These are phyloP conservation scores for Blastocystis sp. DNA, from an alignment of 352 stramenopile species.

Conservation along the genomic window DNA sequence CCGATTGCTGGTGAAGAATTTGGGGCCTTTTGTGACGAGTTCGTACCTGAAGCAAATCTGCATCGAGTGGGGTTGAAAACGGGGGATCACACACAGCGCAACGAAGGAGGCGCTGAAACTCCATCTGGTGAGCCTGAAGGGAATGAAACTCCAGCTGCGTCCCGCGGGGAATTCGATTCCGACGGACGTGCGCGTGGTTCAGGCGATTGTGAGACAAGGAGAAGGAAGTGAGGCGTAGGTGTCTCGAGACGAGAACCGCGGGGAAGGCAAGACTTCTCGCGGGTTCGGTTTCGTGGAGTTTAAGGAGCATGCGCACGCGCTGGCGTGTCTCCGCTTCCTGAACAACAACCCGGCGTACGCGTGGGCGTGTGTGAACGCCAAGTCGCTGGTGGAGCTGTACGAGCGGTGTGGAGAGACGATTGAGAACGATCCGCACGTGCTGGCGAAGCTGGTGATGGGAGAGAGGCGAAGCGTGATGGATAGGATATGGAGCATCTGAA, in stretches of 20 bases:
- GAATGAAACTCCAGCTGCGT: slow-evolving; percentile 43
- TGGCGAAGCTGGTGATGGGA: slow-evolving; percentile 50
- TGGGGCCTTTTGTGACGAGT: slow-evolving; percentile 73
- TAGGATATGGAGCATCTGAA: slow-evolving; percentile 73
- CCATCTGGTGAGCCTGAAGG: slow-evolving; percentile 4
- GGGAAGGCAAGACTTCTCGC: background rate
- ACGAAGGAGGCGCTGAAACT: slow-evolving; percentile 9
- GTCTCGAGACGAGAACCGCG: slow-evolving; percentile 1
- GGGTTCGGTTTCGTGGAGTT: slow-evolving; percentile 80
- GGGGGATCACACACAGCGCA: background rate
- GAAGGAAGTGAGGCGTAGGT: background rate
- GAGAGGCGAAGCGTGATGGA: slow-evolving; percentile 72
- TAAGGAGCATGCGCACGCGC: slow-evolving; percentile 79
- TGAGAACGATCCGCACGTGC: slow-evolving; percentile 33
- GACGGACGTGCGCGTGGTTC: background rate
- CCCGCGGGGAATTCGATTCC: slow-evolving; percentile 1
- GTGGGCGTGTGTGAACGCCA: slow-evolving; percentile 71
- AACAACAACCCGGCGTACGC: slow-evolving; percentile 84
- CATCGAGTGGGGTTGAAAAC: background rate
- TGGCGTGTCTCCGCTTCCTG: slow-evolving; percentile 78
- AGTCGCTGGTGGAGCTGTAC: slow-evolving; percentile 59
- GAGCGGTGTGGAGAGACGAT: slow-evolving; percentile 60
- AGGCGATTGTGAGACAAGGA: background rate
- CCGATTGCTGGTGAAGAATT: slow-evolving; percentile 88
- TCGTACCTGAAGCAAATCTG: slow-evolving; percentile 64